Evolutionary conservation across 2,329 filamentous ascomycete species (phyloP).

Genomic region (Fonsecaea monophora): DNA sequence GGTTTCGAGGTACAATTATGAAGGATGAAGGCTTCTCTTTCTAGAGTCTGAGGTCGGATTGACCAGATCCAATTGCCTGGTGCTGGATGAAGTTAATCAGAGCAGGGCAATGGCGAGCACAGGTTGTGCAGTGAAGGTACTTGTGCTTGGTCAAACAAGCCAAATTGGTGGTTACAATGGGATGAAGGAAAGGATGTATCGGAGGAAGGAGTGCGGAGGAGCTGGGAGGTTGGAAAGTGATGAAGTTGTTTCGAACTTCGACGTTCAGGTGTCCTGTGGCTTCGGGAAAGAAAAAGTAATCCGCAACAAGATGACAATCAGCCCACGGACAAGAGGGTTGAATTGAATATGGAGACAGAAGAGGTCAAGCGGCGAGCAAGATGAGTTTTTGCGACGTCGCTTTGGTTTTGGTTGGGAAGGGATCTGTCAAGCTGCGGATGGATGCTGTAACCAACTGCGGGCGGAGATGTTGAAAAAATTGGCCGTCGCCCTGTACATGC

Average conservation of each 20-base stretch:
- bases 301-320: conserved; percentile 11
- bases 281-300: conserved; percentile 30
- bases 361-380: conserved; percentile 26
- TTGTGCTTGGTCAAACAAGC: conserved; percentile 22
- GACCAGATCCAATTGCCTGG: conserved; percentile 21
- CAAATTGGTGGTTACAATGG: conserved; percentile 4
- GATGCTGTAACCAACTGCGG: conserved; percentile 6
- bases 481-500: conserved; percentile 13
- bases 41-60: neutral
- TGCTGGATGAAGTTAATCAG: conserved; percentile 43
- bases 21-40: neutral
- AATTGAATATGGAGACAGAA: conserved; percentile 22
- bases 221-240: conserved; percentile 14
- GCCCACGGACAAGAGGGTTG: conserved; percentile 35
- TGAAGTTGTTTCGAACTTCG: conserved; percentile 20
- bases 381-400: conserved; percentile 21
- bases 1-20: conserved; percentile 16
- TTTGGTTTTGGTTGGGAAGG: conserved; percentile 24
- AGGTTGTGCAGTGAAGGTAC: conserved; percentile 26
- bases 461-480: conserved; percentile 14
- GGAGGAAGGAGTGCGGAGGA: conserved; percentile 10
- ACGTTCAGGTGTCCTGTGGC: conserved; percentile 16
- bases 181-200: conserved; percentile 7
- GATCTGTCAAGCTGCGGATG: neutral
- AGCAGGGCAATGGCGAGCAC: conserved; percentile 37